Conservation (phyloP, 306 rosid genomes). For the Malus sylvestris region DNA sequence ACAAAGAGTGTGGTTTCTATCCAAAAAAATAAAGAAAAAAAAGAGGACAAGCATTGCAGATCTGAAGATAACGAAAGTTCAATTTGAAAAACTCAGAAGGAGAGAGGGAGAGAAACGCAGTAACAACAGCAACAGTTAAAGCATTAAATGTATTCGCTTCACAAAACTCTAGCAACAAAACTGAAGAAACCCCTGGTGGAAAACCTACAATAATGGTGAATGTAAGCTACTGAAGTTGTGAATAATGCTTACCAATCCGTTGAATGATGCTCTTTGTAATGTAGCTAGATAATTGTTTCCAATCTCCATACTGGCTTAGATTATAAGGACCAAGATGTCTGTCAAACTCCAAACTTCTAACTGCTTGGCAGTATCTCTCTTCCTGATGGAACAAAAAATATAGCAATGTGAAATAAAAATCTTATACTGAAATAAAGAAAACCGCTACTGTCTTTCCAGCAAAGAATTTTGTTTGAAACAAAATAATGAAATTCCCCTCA, state of each 20-base stretch:
- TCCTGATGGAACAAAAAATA: background rate
- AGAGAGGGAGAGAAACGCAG: background rate
- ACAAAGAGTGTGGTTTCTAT: background rate
- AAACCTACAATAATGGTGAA: background rate
- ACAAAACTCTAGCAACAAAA: background rate
- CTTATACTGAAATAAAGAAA: background rate
- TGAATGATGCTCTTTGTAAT: slow-evolving; percentile 44
- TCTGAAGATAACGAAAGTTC: background rate
- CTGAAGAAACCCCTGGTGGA: background rate
- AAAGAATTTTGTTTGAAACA: background rate
- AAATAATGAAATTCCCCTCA: background rate
- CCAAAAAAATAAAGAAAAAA: background rate
- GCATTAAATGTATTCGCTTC: background rate
- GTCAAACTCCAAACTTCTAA: slow-evolving; percentile 60
- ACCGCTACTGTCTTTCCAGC: background rate
- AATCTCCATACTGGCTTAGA: slow-evolving; percentile 14
- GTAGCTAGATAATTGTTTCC: slow-evolving; percentile 57
- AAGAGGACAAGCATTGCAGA: background rate
- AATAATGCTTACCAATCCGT: slow-evolving; percentile 45
- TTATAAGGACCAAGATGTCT: slow-evolving; percentile 27
- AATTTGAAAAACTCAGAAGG: background rate
- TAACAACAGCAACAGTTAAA: background rate
- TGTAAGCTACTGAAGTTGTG: slow-evolving; percentile 4
- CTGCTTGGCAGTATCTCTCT: slow-evolving; percentile 9
- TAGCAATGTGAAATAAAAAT: background rate